Base-by-base conservation (phyloP, 2,329 filamentous ascomycete genomes). In the Trichophyton rubrum region DNA sequence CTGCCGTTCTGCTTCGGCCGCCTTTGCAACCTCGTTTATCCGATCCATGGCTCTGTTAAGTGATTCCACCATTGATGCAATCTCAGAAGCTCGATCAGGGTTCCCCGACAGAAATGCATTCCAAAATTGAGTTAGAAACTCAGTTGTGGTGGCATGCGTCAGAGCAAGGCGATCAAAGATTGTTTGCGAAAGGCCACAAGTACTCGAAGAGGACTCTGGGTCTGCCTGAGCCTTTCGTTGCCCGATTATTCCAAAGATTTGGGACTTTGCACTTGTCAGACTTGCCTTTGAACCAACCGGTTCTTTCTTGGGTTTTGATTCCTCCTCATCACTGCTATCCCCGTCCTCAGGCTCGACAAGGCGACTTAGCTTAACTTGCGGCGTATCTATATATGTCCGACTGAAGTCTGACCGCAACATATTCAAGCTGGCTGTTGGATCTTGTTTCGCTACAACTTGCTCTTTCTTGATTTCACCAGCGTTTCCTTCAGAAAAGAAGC, bases 121-220 rank as follows among this genome's bases (percentile, higher is more conserved):
- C 92, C 92, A 99, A 77, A 99, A 99, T 72, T 97, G 95, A 67
- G 92, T 89, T n/a, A 99, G 78, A 68, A 97, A 99, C 70, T 99
- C 93, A 41, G 89, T 87, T 0, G 90, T 95, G 0, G 93, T 99
- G 59, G 91, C 91, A 71, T 97, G 90, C 0, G 92, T 96, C 60
- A 88, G 79, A 11, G 78, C 79, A n/a, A 88, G 69, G 17, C 81
- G 81, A 65, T 87, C 84, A 65, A 84, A 85, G 1, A 84, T 75
- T 2, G 72, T 67, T 7, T 74, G 65, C 1, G 80, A 77, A 15
- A 83, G 72, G 3, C 79, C 80, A 35, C 73, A 76, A 1, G 75
- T 75, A 35, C 70, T 68, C 6, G 74, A 71, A 1, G 65, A 69
- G 1, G 67, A 67, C 2, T 72, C 65, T 3, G 77, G 73, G 47